Evolutionary conservation across 139 green algal species (phyloP).

Genomic region (Micractinium conductrix): DNA sequence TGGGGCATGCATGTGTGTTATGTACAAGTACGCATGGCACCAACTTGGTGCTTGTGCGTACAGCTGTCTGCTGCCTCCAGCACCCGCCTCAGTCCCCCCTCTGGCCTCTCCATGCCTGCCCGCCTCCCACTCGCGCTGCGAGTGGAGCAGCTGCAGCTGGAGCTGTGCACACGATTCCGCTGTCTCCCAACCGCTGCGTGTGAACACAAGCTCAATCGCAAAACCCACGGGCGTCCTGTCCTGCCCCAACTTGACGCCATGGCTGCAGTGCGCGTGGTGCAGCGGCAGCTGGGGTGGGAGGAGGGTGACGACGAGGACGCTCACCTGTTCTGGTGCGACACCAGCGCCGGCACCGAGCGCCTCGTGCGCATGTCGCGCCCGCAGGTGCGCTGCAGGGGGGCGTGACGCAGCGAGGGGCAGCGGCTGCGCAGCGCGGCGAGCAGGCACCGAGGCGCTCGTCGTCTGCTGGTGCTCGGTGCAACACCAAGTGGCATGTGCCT

Average conservation of each 20-base stretch:
- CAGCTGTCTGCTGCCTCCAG: not conserved
- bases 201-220: too few species aligned
- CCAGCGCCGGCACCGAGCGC: slow-evolving; percentile 70
- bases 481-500: not conserved
- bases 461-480: too few species aligned
- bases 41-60: too few species aligned
- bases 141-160: not conserved
- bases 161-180: too few species aligned
- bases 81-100: not conserved
- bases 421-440: too few species aligned
- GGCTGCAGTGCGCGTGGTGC: slow-evolving; percentile 61
- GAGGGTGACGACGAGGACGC: slow-evolving; percentile 74
- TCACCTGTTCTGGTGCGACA: slow-evolving; percentile 85
- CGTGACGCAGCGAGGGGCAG: too few species aligned
- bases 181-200: too few species aligned
- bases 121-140: not conserved
- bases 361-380: slow-evolving; percentile 65
- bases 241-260: not conserved
- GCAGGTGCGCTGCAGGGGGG: too few species aligned
- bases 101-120: not conserved
- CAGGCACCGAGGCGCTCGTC: too few species aligned
- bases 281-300: slow-evolving; percentile 75
- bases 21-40: too few species aligned
- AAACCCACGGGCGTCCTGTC: too few species aligned
- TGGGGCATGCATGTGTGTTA: too few species aligned